phyloP scores from a whole-genome alignment of 345 rosid species.

The Dimocarpus longan region DNA sequence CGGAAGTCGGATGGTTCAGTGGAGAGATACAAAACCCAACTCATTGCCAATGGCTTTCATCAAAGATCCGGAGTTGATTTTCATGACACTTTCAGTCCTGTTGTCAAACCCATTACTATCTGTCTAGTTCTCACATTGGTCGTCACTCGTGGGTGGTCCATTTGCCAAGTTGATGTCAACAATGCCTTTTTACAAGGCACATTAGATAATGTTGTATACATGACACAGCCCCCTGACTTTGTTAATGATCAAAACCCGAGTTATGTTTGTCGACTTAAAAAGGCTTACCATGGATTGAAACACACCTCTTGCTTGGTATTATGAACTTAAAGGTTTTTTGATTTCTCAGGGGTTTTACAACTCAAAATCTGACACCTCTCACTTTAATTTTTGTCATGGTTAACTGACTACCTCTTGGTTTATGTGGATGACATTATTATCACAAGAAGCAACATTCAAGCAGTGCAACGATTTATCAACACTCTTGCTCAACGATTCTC shows the following conservation, averaged over 20 bases:
- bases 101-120: neutral
- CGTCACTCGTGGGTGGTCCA: neutral
- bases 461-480: neutral
- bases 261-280: neutral
- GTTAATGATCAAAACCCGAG: neutral
- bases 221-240: neutral
- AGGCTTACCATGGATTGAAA: neutral
- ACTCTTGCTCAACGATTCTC: neutral
- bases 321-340: no score
- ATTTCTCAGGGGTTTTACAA: neutral
- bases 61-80: no score
- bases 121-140: neutral
- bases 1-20: no score
- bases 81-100: neutral
- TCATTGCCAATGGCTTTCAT: no score
- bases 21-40: no score
- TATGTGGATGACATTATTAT: neutral
- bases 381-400: neutral
- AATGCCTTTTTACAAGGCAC: neutral
- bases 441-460: neutral
- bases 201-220: neutral
- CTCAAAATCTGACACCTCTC: neutral
- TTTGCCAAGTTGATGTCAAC: slow-evolving; percentile 2
- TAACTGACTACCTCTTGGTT: neutral
- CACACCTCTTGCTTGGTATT: neutral